Percentiles rank a stretch among this genome's conserved stretches.
phyloP scores from a whole-genome alignment of 2,329 filamentous ascomycete genomes.

The Xylaria sp. region DNA sequence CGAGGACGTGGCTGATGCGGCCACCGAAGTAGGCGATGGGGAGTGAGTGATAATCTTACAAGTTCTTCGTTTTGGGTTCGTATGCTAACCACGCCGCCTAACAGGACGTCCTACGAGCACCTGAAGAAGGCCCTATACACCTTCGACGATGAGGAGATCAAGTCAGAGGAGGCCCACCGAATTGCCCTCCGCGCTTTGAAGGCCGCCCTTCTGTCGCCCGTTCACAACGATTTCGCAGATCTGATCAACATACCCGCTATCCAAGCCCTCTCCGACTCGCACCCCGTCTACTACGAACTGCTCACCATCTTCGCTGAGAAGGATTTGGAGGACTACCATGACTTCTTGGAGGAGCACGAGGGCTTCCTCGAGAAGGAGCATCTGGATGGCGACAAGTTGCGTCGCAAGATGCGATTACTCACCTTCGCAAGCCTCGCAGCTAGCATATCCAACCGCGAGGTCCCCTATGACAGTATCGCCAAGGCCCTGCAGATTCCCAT shows the following conservation, averaged over 20 bases:
- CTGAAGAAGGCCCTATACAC: slow-evolving; percentile 64
- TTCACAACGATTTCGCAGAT: slow-evolving; percentile 74
- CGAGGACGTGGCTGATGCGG: slow-evolving; percentile 78
- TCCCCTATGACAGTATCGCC: slow-evolving; percentile 84
- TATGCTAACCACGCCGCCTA: slow-evolving; percentile 6
- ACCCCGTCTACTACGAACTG: slow-evolving; percentile 84
- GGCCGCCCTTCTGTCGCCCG: slow-evolving; percentile 55
- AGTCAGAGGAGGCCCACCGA: slow-evolving; percentile 62
- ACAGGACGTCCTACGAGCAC: slow-evolving; percentile 67
- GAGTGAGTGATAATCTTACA: slow-evolving; percentile 56
- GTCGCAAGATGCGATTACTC: slow-evolving; percentile 94
- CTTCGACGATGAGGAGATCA: slow-evolving; percentile 60
- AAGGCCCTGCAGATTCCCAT: slow-evolving; percentile 80
- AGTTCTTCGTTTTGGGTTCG: neutral
- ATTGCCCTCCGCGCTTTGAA: slow-evolving; percentile 61
- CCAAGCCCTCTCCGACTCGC: slow-evolving; percentile 82
- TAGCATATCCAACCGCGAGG: slow-evolving; percentile 78
- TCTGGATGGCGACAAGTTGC: slow-evolving; percentile 72
- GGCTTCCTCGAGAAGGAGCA: slow-evolving; percentile 79
- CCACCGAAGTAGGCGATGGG: slow-evolving; percentile 75
- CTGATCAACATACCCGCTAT: slow-evolving; percentile 81
- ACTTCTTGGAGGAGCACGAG: slow-evolving; percentile 90
- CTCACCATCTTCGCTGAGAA: slow-evolving; percentile 95
- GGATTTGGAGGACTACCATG: slow-evolving; percentile 91
- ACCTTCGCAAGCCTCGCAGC: slow-evolving; percentile 90